Evolutionary conservation across 2,329 filamentous ascomycete species (phyloP), one percentile per base, ranked within the genome.

Genomic region (Xylariaceae sp.): DNA sequence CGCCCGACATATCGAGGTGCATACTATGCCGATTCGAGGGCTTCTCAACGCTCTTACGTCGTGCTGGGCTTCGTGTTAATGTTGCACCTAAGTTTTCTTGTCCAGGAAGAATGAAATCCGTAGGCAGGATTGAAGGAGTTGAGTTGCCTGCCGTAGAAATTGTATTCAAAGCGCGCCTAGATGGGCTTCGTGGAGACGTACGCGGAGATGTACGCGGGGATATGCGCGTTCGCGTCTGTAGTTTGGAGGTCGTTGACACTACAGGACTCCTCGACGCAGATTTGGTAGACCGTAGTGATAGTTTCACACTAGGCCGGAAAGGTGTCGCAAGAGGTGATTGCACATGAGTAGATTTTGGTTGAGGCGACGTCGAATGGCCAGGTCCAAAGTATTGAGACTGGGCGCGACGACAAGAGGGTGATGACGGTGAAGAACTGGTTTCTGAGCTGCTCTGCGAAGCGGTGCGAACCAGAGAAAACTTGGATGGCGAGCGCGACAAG

Each of bases 401-500:
- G 60, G 62, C 74, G 65, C 65, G 74, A 58, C 59, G 70, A 61
- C 62, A 57, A 13, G 67, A 69, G 4, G 79, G 80, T 7, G 80
- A 76, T 57, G 79, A 75, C 49, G 79, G 76, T 18, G 80, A 81
- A 23, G 86, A 83, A 20, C 64, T 59, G n/a, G 60, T 36, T 18
- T 80, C 74, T 11, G 78, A 76, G 52, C 70, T 73, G 57, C 67
- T 66, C 44, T 79, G 75, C 0, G 80, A 81, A 37, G 72, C 72
- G 39, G 75, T 71, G 58, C 79, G 77, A 44, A 73, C 70, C 29
- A 95, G 76, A 51, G 83, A 81, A 70, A 94, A 93, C 72, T 94
- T 96, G 26, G 93, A 96, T 9, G 93, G 93, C n/a, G 93, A 97
- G 65, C 92, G 84, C 52, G 92, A 97, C 59, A 97, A 80, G 21